Conservation (phyloP, 2,329 filamentous ascomycete genomes). For the Lachnellula cervina region DNA sequence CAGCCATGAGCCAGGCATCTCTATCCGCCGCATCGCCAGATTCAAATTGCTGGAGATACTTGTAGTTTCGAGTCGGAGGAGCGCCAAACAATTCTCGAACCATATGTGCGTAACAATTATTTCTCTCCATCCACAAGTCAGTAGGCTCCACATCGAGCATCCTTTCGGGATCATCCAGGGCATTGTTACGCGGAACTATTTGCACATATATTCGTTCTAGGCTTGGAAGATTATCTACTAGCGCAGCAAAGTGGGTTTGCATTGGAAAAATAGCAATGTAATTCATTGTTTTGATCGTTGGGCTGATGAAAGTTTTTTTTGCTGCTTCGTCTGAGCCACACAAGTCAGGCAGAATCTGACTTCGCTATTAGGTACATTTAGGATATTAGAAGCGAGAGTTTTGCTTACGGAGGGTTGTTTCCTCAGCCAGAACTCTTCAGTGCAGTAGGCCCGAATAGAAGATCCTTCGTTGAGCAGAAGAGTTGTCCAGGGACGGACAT, state of each 20-base stretch:
- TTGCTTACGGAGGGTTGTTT: slow-evolving; percentile 41
- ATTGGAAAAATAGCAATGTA: slow-evolving; percentile 67
- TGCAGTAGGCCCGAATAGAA: slow-evolving; percentile 59
- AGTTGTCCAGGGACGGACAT: slow-evolving; percentile 51
- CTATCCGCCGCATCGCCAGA: slow-evolving; percentile 43
- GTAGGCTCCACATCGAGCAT: slow-evolving; percentile 27
- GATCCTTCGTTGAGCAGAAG: slow-evolving; percentile 71
- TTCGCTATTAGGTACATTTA: neutral
- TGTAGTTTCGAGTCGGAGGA: slow-evolving; percentile 36
- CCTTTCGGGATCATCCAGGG: slow-evolving; percentile 32
- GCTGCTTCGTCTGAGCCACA: slow-evolving; percentile 38
- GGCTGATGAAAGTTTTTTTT: slow-evolving; percentile 36
- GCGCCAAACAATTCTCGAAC: slow-evolving; percentile 28
- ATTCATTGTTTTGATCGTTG: slow-evolving; percentile 44
- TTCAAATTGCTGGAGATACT: slow-evolving; percentile 44
- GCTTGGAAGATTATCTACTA: slow-evolving; percentile 44
- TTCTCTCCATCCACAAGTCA: slow-evolving; percentile 30
- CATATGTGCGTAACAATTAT: slow-evolving; percentile 27
- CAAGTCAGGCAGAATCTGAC: slow-evolving; percentile 53
- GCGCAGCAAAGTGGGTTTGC: slow-evolving; percentile 51
- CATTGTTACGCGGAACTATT: slow-evolving; percentile 36
- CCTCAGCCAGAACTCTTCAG: slow-evolving; percentile 66
- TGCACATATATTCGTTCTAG: slow-evolving; percentile 53
- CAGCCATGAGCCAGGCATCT: slow-evolving; percentile 43
- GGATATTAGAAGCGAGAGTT: neutral